These are phyloP conservation scores for Fusarium virguliforme DNA, from an alignment of 2,329 filamentous ascomycete species.

Conservation along the genomic window DNA sequence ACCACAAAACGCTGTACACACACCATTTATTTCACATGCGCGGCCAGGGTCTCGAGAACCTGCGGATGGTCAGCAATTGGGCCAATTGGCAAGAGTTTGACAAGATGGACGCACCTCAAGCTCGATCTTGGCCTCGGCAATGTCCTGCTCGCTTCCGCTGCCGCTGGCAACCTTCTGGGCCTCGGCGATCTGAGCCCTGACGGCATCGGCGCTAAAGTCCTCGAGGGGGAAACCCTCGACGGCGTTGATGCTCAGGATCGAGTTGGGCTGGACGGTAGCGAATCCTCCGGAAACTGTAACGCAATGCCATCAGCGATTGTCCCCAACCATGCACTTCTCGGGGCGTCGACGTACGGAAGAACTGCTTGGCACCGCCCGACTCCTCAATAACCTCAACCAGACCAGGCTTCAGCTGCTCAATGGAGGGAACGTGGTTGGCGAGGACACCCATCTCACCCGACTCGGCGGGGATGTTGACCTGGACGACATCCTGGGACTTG, in stretches of 20 bases:
- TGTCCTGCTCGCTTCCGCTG: constrained; percentile 94
- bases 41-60: constrained; percentile 88
- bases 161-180: constrained; percentile 95
- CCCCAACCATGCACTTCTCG: constrained; percentile 20
- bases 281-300: constrained; percentile 93
- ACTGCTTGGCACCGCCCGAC: constrained; percentile 90
- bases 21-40: constrained; percentile 80
- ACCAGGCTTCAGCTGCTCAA: constrained; percentile 98
- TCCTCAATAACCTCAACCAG: constrained; percentile 97
- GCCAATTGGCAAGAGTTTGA: constrained; percentile 14
- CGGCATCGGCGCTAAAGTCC: constrained; percentile 94
- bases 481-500: constrained; percentile 81
- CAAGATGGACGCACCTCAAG: constrained; percentile 79
- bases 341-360: constrained; percentile 86
- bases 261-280: constrained; percentile 96
- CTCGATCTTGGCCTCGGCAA: constrained; percentile 99
- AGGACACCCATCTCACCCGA: constrained; percentile 99
- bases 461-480: constrained; percentile 99
- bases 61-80: constrained; percentile 62
- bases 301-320: constrained; percentile 41
- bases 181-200: constrained; percentile 91
- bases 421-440: constrained; percentile 98
- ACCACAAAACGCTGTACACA: constrained; percentile 66
- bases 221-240: constrained; percentile 95
- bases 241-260: constrained; percentile 96